Conservation (phyloP, 2,329 filamentous ascomycete species). For the Cytospora paraplurivora region DNA sequence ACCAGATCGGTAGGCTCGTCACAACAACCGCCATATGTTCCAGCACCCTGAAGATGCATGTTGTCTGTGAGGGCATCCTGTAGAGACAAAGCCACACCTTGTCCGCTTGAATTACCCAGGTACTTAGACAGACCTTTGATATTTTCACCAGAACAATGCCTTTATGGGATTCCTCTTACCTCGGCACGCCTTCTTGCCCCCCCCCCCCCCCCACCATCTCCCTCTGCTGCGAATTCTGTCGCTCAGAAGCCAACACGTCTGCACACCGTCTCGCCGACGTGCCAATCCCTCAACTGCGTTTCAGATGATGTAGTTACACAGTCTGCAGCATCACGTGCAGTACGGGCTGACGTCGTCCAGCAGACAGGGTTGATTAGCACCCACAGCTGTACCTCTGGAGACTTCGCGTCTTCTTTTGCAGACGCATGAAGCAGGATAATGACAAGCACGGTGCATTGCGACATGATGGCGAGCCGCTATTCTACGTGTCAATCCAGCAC, state of each 20-base stretch:
- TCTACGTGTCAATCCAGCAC: slow-evolving; percentile 17
- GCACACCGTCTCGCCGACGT: slow-evolving; percentile 2
- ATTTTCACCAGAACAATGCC: slow-evolving; percentile 1
- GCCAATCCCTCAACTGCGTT: slow-evolving; percentile 16
- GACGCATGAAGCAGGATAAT: slow-evolving; percentile 11
- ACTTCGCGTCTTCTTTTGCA: slow-evolving; percentile 6
- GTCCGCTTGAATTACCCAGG: not conserved
- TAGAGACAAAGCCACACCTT: not conserved
- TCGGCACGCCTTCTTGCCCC: slow-evolving; percentile 7
- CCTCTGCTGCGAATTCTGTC: slow-evolving; percentile 20
- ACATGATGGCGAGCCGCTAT: slow-evolving; percentile 10
- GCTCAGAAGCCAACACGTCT: slow-evolving; percentile 23
- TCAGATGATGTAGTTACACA: slow-evolving; percentile 1
- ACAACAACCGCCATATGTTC: not conserved
- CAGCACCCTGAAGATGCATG: not conserved
- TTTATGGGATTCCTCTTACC: slow-evolving; percentile 8
- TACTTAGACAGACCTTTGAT: slow-evolving; percentile 7
- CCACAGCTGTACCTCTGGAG: slow-evolving; percentile 6
- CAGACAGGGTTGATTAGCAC: not conserved
- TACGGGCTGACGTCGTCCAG: not conserved
- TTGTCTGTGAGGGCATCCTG: not conserved
- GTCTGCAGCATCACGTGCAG: slow-evolving; percentile 15
- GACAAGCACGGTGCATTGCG: slow-evolving; percentile 17
- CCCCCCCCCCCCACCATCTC: slow-evolving; percentile 9
- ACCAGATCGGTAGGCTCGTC: slow-evolving; percentile 10